phyloP scores from a whole-genome alignment of 192 early-diverging fungal species.

The Podochytrium sp. region DNA sequence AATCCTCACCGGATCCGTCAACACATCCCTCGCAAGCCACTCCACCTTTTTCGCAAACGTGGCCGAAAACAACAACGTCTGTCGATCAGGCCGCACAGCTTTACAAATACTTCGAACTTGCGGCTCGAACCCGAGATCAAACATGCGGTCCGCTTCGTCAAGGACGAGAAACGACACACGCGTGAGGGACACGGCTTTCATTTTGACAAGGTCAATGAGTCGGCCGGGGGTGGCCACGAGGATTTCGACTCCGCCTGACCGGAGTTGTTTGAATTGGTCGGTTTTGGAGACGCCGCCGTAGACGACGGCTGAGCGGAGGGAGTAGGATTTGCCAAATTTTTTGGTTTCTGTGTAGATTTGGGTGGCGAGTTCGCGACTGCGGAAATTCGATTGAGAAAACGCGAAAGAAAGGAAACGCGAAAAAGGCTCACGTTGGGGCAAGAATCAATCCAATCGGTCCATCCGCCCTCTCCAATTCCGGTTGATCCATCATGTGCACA shows the following conservation, averaged over 20 bases:
- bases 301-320: slow-evolving; percentile 66
- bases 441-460: slow-evolving; percentile 82
- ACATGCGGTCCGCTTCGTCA: slow-evolving; percentile 62
- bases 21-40: slow-evolving; percentile 69
- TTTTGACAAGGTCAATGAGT: slow-evolving; percentile 86
- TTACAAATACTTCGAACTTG: slow-evolving; percentile 82
- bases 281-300: slow-evolving; percentile 83
- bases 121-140: slow-evolving; percentile 66
- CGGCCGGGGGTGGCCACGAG: slow-evolving; percentile 84
- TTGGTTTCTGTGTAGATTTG: slow-evolving; percentile 82
- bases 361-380: slow-evolving; percentile 67
- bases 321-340: slow-evolving; percentile 79
- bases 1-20: slow-evolving; percentile 74
- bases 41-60: slow-evolving; percentile 79
- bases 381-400: neutral
- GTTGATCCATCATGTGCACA: slow-evolving; percentile 85
- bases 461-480: slow-evolving; percentile 71
- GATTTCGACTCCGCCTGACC: slow-evolving; percentile 72
- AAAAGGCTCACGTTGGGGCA: slow-evolving; percentile 61
- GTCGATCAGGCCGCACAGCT: slow-evolving; percentile 79
- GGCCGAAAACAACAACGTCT: slow-evolving; percentile 80
- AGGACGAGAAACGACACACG: slow-evolving; percentile 66
- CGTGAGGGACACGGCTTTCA: slow-evolving; percentile 81
- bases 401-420: neutral
- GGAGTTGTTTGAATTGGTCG: slow-evolving; percentile 83